phyloP scores from a whole-genome alignment of 257 asterid species.

The Rauvolfia tetraphylla region DNA sequence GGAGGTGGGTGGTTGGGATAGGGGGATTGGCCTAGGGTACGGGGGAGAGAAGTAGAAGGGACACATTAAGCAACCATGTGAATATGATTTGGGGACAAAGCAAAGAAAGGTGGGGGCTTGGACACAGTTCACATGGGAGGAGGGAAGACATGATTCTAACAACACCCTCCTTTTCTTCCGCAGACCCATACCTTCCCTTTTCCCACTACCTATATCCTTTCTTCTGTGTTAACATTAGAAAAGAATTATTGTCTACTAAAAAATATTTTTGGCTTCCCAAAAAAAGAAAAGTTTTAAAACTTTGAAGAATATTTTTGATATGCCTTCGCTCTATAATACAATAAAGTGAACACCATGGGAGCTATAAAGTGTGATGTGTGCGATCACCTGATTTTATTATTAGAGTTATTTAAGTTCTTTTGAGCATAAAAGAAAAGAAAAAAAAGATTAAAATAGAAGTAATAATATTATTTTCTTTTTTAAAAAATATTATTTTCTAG shows the following conservation, averaged over 20 bases:
- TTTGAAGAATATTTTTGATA: too few relatives aligned
- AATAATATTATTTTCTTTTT: too few relatives aligned
- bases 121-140: constrained; percentile 65
- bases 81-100: constrained; percentile 50
- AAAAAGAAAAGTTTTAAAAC: too few relatives aligned
- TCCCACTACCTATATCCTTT: constrained; percentile 7
- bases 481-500: neutral
- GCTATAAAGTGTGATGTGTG: too few relatives aligned
- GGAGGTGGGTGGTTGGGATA: neutral
- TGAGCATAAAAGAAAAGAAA: too few relatives aligned
- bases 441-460: too few relatives aligned
- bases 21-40: too few relatives aligned
- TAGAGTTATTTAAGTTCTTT: too few relatives aligned
- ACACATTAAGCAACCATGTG: constrained; percentile 53
- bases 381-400: too few relatives aligned
- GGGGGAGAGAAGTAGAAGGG: constrained; percentile 19
- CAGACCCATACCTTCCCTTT: constrained; percentile 31
- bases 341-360: neutral
- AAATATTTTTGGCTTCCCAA: constrained; percentile 2
- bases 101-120: constrained; percentile 34
- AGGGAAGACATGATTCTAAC: constrained; percentile 28
- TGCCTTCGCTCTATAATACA: too few relatives aligned
- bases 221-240: too few relatives aligned
- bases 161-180: constrained; percentile 30
- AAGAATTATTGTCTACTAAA: neutral